Base-by-base conservation (phyloP, 352 stramenopile species). In the Globisporangium ultimum region DNA sequence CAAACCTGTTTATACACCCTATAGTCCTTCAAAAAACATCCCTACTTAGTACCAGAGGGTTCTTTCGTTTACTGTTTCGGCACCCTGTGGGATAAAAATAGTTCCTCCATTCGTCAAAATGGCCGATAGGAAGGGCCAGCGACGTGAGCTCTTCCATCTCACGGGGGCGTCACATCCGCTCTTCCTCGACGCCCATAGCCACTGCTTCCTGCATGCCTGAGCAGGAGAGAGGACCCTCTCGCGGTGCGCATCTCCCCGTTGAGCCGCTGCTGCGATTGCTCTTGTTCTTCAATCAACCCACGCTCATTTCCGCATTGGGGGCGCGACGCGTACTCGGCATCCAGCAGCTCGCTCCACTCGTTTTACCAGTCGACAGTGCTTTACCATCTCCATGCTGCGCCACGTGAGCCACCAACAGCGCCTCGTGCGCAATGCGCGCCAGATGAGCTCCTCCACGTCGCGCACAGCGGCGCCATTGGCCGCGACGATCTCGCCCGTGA, bases 361-460 rank as follows among this genome's bases (percentile, higher is more conserved):
- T 36, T 36, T 36, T 6, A 36, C 28, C 28, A 36, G 28, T 36
- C 28, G 28, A 36, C 24, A n/a, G n/a, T n/a, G n/a, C n/a, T n/a
- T n/a, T 5, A 32, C 28, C 28, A 36, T 10, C 28, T 36, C 28
- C 28, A 58, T 64, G 58, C 58, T 64, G 58, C 58, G 58, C 42
- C 58, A 59, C 50, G 12, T 54, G 42, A 34, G 49, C 46, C 47
- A 15, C 47, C 56, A 12, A 5, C 28, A 36, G 28, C 28, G 28
- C 7, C 48, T 42, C 48, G 36, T 48, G 21, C 36, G 34, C 45
- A 28, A 5, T 8, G 9, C 43, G 32, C 20, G 32, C 50, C 58
- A 52, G 21, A 47, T 46, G 42, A 64, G 58, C 50, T 64, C 58
- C 28, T 64, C 58, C 50, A 64, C 58, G 43, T 58, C 58, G 4